Base-by-base conservation (phyloP, 2,329 filamentous ascomycete species). In the Tympanopsis confertula region DNA sequence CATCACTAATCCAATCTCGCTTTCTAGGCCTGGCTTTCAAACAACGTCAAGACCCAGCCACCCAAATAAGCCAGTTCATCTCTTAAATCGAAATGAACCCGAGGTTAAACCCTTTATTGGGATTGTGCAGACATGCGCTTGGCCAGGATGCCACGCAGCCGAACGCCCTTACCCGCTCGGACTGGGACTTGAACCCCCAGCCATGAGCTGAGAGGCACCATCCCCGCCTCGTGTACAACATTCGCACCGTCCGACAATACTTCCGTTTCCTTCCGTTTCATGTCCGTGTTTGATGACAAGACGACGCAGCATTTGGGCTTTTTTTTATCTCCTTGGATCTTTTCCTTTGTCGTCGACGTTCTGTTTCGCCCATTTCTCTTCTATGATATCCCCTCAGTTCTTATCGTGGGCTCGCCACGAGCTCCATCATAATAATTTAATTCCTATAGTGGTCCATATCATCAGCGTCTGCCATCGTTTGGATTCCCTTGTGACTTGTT, bases 11-110 rank as follows among this genome's bases (percentile, higher is more conserved):
- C 5, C 13, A 20, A 20, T 20, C 24, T 14, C 13, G 32, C 35
- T 36, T 38, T 36, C 17, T 44, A 74, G 69, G 68, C 78, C 39
- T 88, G 84, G 84, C 69, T 89, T 47, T 86, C 82, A 46, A 86
- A 86, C 63, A 88, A 87, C 55, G 80, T 88, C 63, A 88, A 88
- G 65, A 64, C 71, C 5, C 70, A 71, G 32, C 64, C 68, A 7
- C 30, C 10, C 10, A 33, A 33, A 18, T 33, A 33, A 33, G 10
- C 15, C 17, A 10, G 12, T 12, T 15, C 30, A 15, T 17, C 30
- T 15, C 10, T n/a, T n/a, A n/a, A n/a, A 28, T 28, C 24, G 24
- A n/a, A n/a, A n/a, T n/a, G n/a, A n/a, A n/a, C n/a, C n/a, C n/a
- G n/a, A n/a, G n/a, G n/a, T n/a, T n/a, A n/a, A n/a, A n/a, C n/a